Evolutionary conservation across 108 stramenopile species (phyloP), one percentile per base, ranked within the genome.

Genomic region (Stephanodiscus triporus): DNA sequence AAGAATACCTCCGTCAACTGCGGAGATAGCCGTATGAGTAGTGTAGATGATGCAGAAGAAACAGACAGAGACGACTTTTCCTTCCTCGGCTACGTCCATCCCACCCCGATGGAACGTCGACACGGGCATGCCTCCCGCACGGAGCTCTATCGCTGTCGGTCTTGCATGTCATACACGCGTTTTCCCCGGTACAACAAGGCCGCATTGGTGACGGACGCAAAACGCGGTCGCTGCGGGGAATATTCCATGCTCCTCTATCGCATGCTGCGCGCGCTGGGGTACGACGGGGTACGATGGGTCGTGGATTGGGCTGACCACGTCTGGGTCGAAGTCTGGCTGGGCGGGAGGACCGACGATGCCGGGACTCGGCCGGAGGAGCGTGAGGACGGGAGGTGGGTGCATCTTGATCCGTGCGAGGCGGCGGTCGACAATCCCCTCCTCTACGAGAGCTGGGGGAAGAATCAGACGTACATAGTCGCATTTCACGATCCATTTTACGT

Each of bases 241-340:
- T 89, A 89, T 48, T 80, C 75, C 22, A 83, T 89, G 79, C 60
- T 89, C 45, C 56, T 89, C 23, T 89, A 77, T 49, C 81, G 86
- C 24, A 77, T 89, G 40, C 54, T 89, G 7, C 84, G 85, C 38
- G 72, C 81, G 0, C 45, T 85, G 22, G 85, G 85, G 8, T 83
- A 83, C 50, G 68, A 86, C 14, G 61, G 63, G 60, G 55, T 76
- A 24, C 70, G 88, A 68, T 89, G 88, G 88, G 78, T 87, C 20
- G 86, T 89, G 13, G 88, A 89, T 74, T 89, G 88, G 88, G 76
- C 84, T 13, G 88, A 89, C 76, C 88, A 89, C 68, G 86, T 89
- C 17, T 89, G 88, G 88, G 85, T 79, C 9, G 88, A 89, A 63
- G 63, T 81, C 16, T 45, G 63, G 50, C 19, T 83, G 20, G 69